Evolutionary conservation across 371 early-diverging fungal genomes (phyloP), one percentile per base, ranked within the genome.

Genomic region (Lichtheimia ornata): DNA sequence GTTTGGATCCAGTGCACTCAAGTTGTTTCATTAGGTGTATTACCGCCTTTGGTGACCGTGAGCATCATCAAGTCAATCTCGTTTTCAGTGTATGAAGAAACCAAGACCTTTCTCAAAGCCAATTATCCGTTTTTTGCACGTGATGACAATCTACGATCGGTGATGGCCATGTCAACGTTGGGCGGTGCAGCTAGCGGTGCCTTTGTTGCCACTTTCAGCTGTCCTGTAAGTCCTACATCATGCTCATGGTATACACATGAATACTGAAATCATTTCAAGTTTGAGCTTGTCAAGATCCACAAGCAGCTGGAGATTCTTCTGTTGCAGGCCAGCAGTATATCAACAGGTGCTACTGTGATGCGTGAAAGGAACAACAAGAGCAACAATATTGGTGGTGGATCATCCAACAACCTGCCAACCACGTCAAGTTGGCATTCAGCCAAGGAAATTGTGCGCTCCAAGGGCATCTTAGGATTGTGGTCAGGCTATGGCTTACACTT

Each of bases 281-380:
- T 93, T 61, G 94, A 93, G 62, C 69, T 92, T 20, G 84, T 93
- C 57, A 93, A 93, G 66, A 84, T 93, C 20, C 93, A 91, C 67
- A 82, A 86, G 59, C 94, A 93, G 62, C 69, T 93, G 15, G 85
- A 92, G 41, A 76, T 77, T 30, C 61, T 91, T 43, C 51, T 74
- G 60, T 63, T 91, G 71, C 78, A 79, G 55, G 84, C 81, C 52
- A 77, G 76, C 44, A 81, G 81, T 66, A 73, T 81, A 47, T 74
- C 81, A 12, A 74, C 78, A 35, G 81, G 81, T 13, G 73, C 64
- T 6, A 72, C 75, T 22, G 71, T 74, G 7, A 70, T 77, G 35
- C 68, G 71, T n/a, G 54, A 62, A 49, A 40, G 43, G 45, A 61
- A 42, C 42, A 63, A 53, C 13, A 49, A 40, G 40, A 41, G 27